These are phyloP conservation scores for Tephrocybe rancida DNA, from an alignment of 768 basidiomycete genomes.

Conservation along the genomic window DNA sequence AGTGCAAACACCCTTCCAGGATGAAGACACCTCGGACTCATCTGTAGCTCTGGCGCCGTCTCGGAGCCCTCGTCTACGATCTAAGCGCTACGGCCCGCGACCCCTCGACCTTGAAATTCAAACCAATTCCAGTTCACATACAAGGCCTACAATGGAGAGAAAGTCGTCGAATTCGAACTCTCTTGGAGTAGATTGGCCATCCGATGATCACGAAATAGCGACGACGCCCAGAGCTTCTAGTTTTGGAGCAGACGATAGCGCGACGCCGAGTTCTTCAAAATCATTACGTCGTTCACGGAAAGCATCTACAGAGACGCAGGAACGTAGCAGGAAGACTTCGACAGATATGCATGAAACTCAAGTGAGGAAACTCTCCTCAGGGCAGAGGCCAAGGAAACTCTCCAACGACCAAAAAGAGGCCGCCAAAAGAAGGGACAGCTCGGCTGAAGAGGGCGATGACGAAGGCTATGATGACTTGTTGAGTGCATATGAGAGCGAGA, in stretches of 20 bases:
- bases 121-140: conserved; percentile 22
- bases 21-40: conserved; percentile 54
- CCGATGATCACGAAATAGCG: conserved; percentile 47
- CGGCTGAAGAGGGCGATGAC: conserved; percentile 78
- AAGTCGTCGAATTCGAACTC: conserved; percentile 46
- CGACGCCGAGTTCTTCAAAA: conserved; percentile 26
- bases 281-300: conserved; percentile 41
- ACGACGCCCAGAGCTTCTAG: conserved; percentile 59
- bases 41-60: conserved; percentile 37
- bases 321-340: conserved; percentile 32
- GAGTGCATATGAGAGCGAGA: conserved; percentile 82
- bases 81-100: conserved; percentile 50
- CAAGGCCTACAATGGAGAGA: conserved; percentile 28
- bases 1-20: conserved; percentile 29
- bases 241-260: conserved; percentile 42
- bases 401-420: conserved; percentile 45
- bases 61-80: conserved; percentile 48
- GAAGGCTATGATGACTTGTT: conserved; percentile 76
- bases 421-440: conserved; percentile 54
- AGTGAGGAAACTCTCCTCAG: conserved; percentile 47
- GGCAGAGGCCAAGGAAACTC: conserved; percentile 45
- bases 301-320: conserved; percentile 37
- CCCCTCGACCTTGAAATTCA: conserved; percentile 52
- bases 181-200: conserved; percentile 55
- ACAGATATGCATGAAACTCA: conserved; percentile 35